Evolutionary conservation across 2,329 filamentous ascomycete species (phyloP), one percentile per base, ranked within the genome.

Genomic region (Claviceps paspali): DNA sequence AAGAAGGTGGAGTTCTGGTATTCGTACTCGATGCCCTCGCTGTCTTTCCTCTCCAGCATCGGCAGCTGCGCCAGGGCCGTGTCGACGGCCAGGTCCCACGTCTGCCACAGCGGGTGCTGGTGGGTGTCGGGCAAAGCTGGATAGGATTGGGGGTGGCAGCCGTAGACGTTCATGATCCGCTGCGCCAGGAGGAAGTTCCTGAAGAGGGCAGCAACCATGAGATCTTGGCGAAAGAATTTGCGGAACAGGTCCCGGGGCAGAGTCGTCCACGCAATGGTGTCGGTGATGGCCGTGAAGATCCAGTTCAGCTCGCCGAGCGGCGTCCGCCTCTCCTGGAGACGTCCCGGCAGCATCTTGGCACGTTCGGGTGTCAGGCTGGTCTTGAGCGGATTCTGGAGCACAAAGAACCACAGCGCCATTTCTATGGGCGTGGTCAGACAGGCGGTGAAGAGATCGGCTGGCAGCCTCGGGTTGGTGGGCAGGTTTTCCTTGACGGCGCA

Each of bases 221-320:
- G 68, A 56, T 98, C 91, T 56, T 98, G 91, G 29, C 91, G 69
- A 59, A 98, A 98, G 42, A 96, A 83, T 57, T 94, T 94, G 59
- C 93, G 87, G 61, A 98, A 98, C 9, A 95, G 64, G 15, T 86
- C 76, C 32, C 88, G 80, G 3, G 87, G 84, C 4, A 98, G 64
- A 5, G 85, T 92, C 23, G 93, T 96, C 91, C 91, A 98, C 0
- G 91, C 91, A 50, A 98, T 98, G 1, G 88, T 96, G 55, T 98
- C 91, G 0, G 91, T 98, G 46, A 98, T 96, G 38, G 91, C 91
- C 1, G 91, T 98, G 53, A 98, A 96, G 26, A 98, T 98, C 91
- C 91, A 98, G 52, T 98, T 98, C 11, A 98, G 67, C 61, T 98
- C 91, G 43, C 91, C 91, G 24, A 98, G 70, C 7, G 91, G 91